Base-by-base conservation (phyloP, 1,284 basidiomycete species). In the Phaffia rhodozyma region DNA sequence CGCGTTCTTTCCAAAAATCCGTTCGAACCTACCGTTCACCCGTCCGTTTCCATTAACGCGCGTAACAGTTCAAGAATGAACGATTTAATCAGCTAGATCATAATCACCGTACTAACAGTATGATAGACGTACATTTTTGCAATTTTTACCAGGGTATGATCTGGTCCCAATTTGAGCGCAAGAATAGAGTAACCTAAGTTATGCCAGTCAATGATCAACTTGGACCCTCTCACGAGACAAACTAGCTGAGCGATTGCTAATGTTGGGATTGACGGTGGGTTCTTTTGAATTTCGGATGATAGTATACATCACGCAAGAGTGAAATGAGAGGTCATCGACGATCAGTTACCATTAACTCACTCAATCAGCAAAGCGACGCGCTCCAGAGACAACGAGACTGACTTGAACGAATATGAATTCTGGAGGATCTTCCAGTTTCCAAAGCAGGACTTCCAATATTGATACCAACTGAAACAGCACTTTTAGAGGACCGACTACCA, bases 161-260 rank as follows among this genome's bases (percentile, higher is more conserved):
- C 72, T 0, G 78, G 66, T 0, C 91, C 89, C 9, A 94, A 76
- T 67, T 85, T 86, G 66, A 98, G 77, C 0, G 87, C 88, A 43
- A 99, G 81, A 59, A 98, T 92, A 64, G 86, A 97, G 73, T 91
- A 94, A 7, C 92, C 93, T 11, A 94, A 83, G 74, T 99, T 99
- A 74, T 99, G 96, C 96, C 96, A 99, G 76, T 99, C 96, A 67
- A 98, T 94, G 63, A 98, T 87, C 66, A 98, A 79, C 70, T 88
- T 89, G 67, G 85, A 86, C 1, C 86, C 84, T 21, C 84, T 80
- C 5, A 90, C 71, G 58, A 77, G 75, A 27, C 82, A 82, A 0
- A 87, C 84, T 50, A 91, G 73, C 78, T 89, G 87, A 1, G 91
- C 89, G 11, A 98, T 78, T 1, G 85, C 83, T 18, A 99, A 82